phyloP scores from a whole-genome alignment of 371 early-diverging fungal species.

The Mortierella sp. region DNA sequence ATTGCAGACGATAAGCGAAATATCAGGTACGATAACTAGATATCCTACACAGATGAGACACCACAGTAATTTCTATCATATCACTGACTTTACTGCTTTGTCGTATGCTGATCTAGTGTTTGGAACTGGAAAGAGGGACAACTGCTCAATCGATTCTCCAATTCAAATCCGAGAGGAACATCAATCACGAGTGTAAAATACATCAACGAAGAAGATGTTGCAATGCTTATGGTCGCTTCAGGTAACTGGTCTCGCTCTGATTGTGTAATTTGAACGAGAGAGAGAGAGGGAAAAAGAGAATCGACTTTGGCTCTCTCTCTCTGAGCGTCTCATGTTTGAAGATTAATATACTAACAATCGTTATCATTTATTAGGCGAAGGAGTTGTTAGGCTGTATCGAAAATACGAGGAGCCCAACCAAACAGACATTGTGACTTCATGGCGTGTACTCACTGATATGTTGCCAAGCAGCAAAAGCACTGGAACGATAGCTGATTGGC shows the following conservation, averaged over 20 bases:
- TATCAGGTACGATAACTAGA: constrained; percentile 60
- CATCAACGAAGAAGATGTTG: constrained; percentile 92
- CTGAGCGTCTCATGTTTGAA: not conserved
- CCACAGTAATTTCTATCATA: not conserved
- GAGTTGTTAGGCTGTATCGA: constrained; percentile 81
- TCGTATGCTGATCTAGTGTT: constrained; percentile 60
- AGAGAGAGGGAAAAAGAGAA: too few relatives aligned
- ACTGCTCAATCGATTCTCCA: constrained; percentile 75
- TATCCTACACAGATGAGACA: too few relatives aligned
- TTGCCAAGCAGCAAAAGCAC: constrained; percentile 69
- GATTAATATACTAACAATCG: not conserved
- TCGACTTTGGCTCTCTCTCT: not conserved
- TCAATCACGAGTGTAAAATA: constrained; percentile 82
- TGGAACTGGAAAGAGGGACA: constrained; percentile 83
- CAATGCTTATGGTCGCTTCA: constrained; percentile 85
- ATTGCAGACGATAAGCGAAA: constrained; percentile 75
- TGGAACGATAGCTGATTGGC: constrained; percentile 84
- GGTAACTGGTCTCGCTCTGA: constrained; percentile 62
- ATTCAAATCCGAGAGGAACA: constrained; percentile 75
- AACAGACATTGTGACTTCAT: constrained; percentile 78
- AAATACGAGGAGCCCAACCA: constrained; percentile 76
- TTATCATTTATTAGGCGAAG: constrained; percentile 69
- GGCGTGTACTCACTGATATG: constrained; percentile 83
- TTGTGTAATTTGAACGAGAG: too few relatives aligned
- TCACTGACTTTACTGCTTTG: not conserved